Evolutionary conservation across 2,329 filamentous ascomycete genomes (phyloP), one percentile per base, ranked within the genome.

Genomic region (Beauveria scarabaeidicola): DNA sequence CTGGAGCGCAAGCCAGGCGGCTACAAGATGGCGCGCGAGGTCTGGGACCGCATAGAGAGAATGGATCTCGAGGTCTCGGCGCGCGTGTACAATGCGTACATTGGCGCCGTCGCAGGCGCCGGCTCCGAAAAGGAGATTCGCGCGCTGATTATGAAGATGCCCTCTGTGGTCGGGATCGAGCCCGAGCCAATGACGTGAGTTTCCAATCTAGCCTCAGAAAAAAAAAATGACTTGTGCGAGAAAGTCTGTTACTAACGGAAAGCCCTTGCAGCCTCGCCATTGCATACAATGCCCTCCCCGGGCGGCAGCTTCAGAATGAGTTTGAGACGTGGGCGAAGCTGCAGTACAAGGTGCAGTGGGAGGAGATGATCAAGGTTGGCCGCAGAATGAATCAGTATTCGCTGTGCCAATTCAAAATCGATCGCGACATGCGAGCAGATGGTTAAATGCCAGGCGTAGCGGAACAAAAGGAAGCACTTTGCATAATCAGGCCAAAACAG

Each of bases 41-140:
- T 93, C 7, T 95, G 89, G 90, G 76, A 76, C 23, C 85, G 84
- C 72, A 80, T 94, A 61, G 79, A 81, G 66, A 78, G 79, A 59
- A 87, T 95, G 80, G 90, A 94, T 32, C 81, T 97, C 56, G 87
- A 90, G 44, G 79, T 96, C 25, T 88, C 91, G 41, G 80, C 82
- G 23, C 72, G 80, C 2, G 82, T 97, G 13, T 93, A 90, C 73
- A 83, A 83, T 21, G 85, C 87, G 1, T 97, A 96, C 70, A 78
- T 89, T 52, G 88, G 85, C 9, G 89, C 89, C 0, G 72, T 96
- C 59, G 57, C 88, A 0, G 85, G 86, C 3, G 88, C 90, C 64
- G 86, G 85, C 25, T 79, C 87, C 53, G 79, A 90, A 51, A 83
- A 89, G 21, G 85, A 88, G 66, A 86, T 86, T 3, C 82, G 85